Base-by-base conservation (phyloP, 805 yeast genomes). In the Helenozyma baotianmanensis region DNA sequence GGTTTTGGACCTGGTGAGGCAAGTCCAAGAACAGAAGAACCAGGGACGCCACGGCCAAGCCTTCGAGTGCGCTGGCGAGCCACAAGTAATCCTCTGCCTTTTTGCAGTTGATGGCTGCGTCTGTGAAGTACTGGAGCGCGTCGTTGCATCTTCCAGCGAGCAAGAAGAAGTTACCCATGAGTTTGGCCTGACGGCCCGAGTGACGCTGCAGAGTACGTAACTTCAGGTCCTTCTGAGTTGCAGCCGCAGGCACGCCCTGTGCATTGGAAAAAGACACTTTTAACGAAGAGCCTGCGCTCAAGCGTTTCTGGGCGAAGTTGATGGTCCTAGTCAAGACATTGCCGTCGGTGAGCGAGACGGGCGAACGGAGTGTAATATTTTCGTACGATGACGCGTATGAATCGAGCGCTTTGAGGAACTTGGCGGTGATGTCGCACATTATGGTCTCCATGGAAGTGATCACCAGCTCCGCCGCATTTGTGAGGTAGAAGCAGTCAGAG, bases 11-110 rank as follows among this genome's bases (percentile, higher is more conserved):
- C 32, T 68, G 76, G 37, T 70, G 72, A 0, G 79, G 72, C 2
- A 68, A 60, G 17, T 72, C 77, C 11, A 81, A 54, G 45, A 67
- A 78, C 9, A 80, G 68, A 30, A 85, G 62, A 33, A 88, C 55
- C 4, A 82, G 54, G 25, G 82, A 54, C 38, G 84, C 74, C 1
- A 85, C 76, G 0, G 82, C 82, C 9, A 88, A 61, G 0, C 89
- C 86, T 46, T 88, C 96, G n/a, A 90, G 53, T 0, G 96, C 78
- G 18, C 90, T 80, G 0, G 82, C 97, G 10, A 86, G 67, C 97
- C 97, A 92, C 7, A 92, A 61, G 47, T 74, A 73, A 53, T 92
- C 98, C 31, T 77, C 77, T 2, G 80, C 66, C 9, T 74, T 66
- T 39, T 76, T 77, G 33, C 87, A 58, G 15, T 72, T 60, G 2